phyloP scores from a whole-genome alignment of 164 flowering plant species.

The Cinnamomum chago region DNA sequence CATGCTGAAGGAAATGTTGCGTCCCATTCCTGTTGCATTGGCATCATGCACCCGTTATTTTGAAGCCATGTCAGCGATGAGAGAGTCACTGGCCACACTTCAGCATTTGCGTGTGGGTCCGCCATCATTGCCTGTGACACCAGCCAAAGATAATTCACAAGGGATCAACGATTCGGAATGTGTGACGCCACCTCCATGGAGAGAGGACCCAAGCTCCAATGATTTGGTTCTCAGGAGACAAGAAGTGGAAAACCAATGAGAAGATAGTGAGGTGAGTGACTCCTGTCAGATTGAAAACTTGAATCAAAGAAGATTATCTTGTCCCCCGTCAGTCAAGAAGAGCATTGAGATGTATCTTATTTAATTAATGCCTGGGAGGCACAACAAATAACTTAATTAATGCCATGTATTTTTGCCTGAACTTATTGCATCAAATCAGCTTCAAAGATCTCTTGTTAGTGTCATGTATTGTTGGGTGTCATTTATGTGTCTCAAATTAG shows the following conservation, averaged over 20 bases:
- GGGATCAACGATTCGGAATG: slow-evolving; percentile 46
- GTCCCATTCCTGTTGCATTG: slow-evolving; percentile 91
- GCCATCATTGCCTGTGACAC: slow-evolving; percentile 43
- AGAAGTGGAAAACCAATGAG: slow-evolving; percentile 30
- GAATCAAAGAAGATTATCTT: slow-evolving; percentile 52
- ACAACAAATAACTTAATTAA: no score
- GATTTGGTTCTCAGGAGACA: slow-evolving; percentile 40
- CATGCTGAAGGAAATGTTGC: slow-evolving; percentile 81
- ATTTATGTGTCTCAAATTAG: no score
- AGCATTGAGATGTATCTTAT: slow-evolving; percentile 4
- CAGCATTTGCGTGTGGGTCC: slow-evolving; percentile 73
- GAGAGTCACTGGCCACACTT: slow-evolving; percentile 88
- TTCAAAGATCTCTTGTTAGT: no score
- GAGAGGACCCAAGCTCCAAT: slow-evolving; percentile 48
- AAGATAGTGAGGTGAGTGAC: slow-evolving; percentile 31
- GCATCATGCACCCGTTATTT: slow-evolving; percentile 97
- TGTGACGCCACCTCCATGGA: slow-evolving; percentile 76
- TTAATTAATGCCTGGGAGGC: no score
- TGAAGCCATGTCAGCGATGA: slow-evolving; percentile 97
- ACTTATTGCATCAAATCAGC: no score
- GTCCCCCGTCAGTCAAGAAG: slow-evolving; percentile 62
- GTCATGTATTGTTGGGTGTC: no score
- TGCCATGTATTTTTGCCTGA: no score
- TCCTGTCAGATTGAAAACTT: slow-evolving; percentile 20
- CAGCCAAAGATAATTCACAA: slow-evolving; percentile 35